Conservation (phyloP, 352 stramenopile species). For the Pythium dissotocum region DNA sequence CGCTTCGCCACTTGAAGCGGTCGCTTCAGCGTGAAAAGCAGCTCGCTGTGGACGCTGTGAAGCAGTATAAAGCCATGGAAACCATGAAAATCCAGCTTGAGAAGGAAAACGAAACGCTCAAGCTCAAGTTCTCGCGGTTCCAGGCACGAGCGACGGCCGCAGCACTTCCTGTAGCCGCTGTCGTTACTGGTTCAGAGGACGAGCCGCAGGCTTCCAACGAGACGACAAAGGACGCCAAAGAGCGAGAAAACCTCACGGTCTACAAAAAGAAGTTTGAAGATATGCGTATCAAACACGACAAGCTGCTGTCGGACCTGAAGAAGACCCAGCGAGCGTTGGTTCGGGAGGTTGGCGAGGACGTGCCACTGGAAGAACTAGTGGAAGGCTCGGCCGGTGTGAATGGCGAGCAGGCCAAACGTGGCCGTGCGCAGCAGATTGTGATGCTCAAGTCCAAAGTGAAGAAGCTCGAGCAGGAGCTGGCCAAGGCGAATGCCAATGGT, state of each 20-base stretch:
- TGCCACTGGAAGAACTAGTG: slow-evolving; percentile 51
- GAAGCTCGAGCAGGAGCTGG: slow-evolving; percentile 56
- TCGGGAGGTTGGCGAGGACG: slow-evolving; percentile 64
- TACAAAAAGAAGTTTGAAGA: slow-evolving; percentile 64
- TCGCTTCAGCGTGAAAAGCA: slow-evolving; percentile 63
- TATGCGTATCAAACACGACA: slow-evolving; percentile 55
- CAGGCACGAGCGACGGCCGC: slow-evolving; percentile 40
- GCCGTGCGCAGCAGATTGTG: slow-evolving; percentile 81
- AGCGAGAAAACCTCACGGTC: slow-evolving; percentile 12
- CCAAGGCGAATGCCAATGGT: background rate
- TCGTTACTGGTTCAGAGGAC: background rate
- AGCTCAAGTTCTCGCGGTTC: slow-evolving; percentile 57
- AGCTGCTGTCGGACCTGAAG: slow-evolving; percentile 63
- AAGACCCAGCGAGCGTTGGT: slow-evolving; percentile 67
- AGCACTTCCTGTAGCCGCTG: slow-evolving; percentile 27
- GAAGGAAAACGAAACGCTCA: slow-evolving; percentile 60
- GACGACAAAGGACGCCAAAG: slow-evolving; percentile 4
- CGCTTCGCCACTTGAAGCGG: slow-evolving; percentile 59
- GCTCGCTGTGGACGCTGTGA: slow-evolving; percentile 38
- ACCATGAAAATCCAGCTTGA: slow-evolving; percentile 40
- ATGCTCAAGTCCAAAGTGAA: slow-evolving; percentile 85
- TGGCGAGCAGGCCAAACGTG: slow-evolving; percentile 37
- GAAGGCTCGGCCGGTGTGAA: slow-evolving; percentile 26
- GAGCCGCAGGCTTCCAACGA: slow-evolving; percentile 9
- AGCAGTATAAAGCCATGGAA: slow-evolving; percentile 42